Evolutionary conservation across 306 rosid species (phyloP).

Genomic region (Castanea crenata): DNA sequence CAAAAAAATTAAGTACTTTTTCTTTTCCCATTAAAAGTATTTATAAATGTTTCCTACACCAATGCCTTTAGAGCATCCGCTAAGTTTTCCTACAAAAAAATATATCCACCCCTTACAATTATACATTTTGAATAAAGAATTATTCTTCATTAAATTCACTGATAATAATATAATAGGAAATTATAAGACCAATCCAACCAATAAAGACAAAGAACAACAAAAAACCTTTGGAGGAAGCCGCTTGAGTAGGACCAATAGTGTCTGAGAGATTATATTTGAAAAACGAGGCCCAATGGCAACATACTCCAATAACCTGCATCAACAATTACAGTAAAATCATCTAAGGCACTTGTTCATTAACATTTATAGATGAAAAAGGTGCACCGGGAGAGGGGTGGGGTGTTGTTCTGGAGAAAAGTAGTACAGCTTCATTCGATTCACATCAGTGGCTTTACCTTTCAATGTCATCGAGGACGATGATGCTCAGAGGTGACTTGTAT

Average conservation of each 20-base stretch:
- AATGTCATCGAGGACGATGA: slow-evolving; percentile 91
- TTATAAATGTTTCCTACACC: no score
- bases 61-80: no score
- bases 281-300: slow-evolving; percentile 92
- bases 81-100: not conserved
- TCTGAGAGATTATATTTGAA: slow-evolving; percentile 84
- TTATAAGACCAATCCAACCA: not conserved
- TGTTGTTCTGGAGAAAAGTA: not conserved
- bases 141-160: not conserved
- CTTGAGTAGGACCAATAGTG: slow-evolving; percentile 82
- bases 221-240: slow-evolving; percentile 91
- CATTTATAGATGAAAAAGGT: not conserved
- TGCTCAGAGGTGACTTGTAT: slow-evolving; percentile 94
- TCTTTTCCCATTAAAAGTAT: no score
- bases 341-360: not conserved
- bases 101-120: not conserved
- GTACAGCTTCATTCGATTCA: not conserved
- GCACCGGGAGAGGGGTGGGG: not conserved
- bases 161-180: not conserved
- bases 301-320: slow-evolving; percentile 82
- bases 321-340: slow-evolving; percentile 8
- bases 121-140: not conserved
- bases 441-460: slow-evolving; percentile 59
- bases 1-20: no score
- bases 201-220: slow-evolving; percentile 10